These are phyloP conservation scores for Penicillium mononematosum DNA, from an alignment of 495 filamentous ascomycete genomes.

Conservation along the genomic window DNA sequence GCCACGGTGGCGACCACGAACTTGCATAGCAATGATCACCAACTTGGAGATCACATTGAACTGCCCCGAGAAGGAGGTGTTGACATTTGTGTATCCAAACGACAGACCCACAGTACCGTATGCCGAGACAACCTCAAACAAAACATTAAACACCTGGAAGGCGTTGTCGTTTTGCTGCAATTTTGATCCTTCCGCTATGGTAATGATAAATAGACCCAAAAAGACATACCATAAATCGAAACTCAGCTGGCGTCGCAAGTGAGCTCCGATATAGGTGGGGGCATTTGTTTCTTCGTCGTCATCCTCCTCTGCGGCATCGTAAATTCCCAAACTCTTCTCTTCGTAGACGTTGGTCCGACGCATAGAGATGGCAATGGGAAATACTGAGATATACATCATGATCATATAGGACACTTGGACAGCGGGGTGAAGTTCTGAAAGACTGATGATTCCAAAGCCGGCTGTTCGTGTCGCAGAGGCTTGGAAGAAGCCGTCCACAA, in stretches of 20 bases:
- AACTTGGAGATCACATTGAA: slow-evolving; percentile 83
- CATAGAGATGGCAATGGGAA: slow-evolving; percentile 91
- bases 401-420: slow-evolving; percentile 93
- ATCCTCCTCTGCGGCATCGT: slow-evolving; percentile 48
- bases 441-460: slow-evolving; percentile 76
- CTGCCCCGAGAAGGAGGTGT: slow-evolving; percentile 76
- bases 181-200: slow-evolving; percentile 72
- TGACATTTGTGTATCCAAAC: slow-evolving; percentile 71
- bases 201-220: slow-evolving; percentile 81
- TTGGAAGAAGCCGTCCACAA: slow-evolving; percentile 85
- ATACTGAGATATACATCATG: slow-evolving; percentile 99
- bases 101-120: slow-evolving; percentile 94
- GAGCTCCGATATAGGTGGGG: slow-evolving; percentile 79
- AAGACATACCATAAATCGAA: slow-evolving; percentile 97
- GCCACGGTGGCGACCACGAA: slow-evolving; percentile 88
- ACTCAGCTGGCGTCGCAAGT: slow-evolving; percentile 84
- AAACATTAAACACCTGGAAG: slow-evolving; percentile 76
- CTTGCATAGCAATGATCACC: slow-evolving; percentile 89
- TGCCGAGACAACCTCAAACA: slow-evolving; percentile 89
- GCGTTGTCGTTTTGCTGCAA: slow-evolving; percentile 57
- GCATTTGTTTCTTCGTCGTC: slow-evolving; percentile 47
- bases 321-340: slow-evolving; percentile 87
- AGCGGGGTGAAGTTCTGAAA: slow-evolving; percentile 77
- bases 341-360: slow-evolving; percentile 96
- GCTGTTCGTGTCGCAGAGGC: slow-evolving; percentile 83